Percentiles rank a stretch among this genome's conserved stretches.
Evolutionary conservation across 1,139 yeast species (phyloP).

Genomic region (Chernovozyma aurita): DNA sequence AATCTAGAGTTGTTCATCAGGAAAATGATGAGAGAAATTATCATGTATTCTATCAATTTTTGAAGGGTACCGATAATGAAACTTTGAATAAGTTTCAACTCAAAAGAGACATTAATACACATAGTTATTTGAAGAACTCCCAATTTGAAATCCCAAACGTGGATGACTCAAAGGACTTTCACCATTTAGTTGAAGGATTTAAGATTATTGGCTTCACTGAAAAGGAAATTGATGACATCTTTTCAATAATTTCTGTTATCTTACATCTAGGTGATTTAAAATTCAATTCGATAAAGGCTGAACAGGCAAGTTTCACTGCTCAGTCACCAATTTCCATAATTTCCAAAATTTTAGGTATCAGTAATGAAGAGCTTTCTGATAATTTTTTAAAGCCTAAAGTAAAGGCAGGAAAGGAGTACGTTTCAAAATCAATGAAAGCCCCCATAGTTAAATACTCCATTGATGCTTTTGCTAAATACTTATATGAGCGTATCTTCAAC

Average conservation of each 20-base stretch:
- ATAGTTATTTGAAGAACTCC: conserved; percentile 57
- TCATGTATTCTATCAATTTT: conserved; percentile 85
- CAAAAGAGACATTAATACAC: conserved; percentile 39
- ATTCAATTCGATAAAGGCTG: conserved; percentile 66
- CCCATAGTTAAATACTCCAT: conserved; percentile 75
- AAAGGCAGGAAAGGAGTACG: conserved; percentile 86
- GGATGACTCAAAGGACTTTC: conserved; percentile 70
- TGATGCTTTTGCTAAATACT: conserved; percentile 82
- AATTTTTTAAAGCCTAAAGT: conserved; percentile 74
- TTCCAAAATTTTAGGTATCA: conserved; percentile 63
- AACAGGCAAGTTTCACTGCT: conserved; percentile 71
- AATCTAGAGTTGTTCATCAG: conserved; percentile 88
- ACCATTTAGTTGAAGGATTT: conserved; percentile 59
- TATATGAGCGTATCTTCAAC: conserved; percentile 82
- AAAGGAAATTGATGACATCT: conserved; percentile 54
- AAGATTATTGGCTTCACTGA: conserved; percentile 65
- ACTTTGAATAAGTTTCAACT: conserved; percentile 48
- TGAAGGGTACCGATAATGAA: conserved; percentile 58
- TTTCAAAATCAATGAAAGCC: conserved; percentile 75
- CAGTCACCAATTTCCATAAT: conserved; percentile 52
- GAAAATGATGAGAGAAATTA: conserved; percentile 77
- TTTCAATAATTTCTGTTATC: conserved; percentile 68
- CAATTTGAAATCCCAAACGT: conserved; percentile 58
- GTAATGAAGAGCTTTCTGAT: conserved; percentile 49
- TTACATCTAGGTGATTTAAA: conserved; percentile 84